phyloP scores from a whole-genome alignment of 192 early-diverging fungal species.

The Backusella tuberculispora region DNA sequence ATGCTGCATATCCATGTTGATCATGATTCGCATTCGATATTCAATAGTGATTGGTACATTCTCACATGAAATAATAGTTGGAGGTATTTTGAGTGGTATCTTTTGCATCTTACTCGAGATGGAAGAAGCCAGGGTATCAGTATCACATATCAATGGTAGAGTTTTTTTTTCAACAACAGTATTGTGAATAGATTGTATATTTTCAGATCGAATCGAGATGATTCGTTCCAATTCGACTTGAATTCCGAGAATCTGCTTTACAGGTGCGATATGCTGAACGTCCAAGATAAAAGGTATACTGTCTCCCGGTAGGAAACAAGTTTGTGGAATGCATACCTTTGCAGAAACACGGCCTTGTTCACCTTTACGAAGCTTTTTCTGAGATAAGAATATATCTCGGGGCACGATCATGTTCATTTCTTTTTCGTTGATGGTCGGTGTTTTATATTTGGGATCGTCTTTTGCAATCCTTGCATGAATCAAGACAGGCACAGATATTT shows the following conservation, averaged over 20 bases:
- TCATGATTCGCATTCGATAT: background rate
- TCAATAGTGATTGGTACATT: background rate
- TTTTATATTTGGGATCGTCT: background rate
- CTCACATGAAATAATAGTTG: background rate
- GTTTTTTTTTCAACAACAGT: background rate
- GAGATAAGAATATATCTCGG: constrained; percentile 13
- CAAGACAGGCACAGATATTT: constrained; percentile 2
- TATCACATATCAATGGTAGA: constrained; percentile 11
- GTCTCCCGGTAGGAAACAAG: constrained; percentile 13
- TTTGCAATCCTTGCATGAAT: background rate
- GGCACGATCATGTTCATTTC: constrained; percentile 8
- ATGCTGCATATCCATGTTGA: constrained; percentile 21
- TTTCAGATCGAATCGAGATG: background rate
- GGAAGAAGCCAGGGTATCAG: background rate
- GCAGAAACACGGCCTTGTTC: background rate
- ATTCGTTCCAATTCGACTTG: background rate
- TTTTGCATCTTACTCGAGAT: background rate
- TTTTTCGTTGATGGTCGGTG: background rate
- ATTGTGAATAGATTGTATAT: background rate
- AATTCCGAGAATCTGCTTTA: constrained; percentile 1
- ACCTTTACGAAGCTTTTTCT: constrained; percentile 1
- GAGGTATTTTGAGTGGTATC: constrained; percentile 10
- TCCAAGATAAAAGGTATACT: constrained; percentile 9
- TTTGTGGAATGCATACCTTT: background rate
- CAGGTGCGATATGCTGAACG: constrained; percentile 5